Evolutionary conservation across 148 eudicot genomes (phyloP).

Genomic region (Nyssa sinensis): DNA sequence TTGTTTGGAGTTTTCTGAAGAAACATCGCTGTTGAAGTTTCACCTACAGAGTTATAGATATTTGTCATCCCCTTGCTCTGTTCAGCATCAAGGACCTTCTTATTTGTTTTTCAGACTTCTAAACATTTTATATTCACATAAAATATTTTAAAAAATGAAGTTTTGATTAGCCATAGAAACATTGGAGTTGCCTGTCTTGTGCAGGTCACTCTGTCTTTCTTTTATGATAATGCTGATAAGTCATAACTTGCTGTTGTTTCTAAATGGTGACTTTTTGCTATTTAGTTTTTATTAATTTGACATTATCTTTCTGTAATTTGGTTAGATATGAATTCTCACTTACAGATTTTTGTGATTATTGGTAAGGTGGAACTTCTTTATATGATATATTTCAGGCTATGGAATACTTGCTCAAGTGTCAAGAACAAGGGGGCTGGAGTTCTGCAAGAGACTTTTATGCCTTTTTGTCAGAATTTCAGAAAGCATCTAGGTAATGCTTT

Average conservation of each 20-base stretch:
- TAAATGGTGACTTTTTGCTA: not conserved
- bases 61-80: not conserved
- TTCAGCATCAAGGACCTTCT: not conserved
- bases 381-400: slow-evolving; percentile 54
- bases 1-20: too few species aligned
- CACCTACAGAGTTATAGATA: not conserved
- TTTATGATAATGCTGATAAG: not conserved
- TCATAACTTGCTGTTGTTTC: not conserved
- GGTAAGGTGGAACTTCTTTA: not conserved
- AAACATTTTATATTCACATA: not conserved
- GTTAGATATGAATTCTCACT: not conserved
- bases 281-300: too few species aligned
- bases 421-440: slow-evolving; percentile 64
- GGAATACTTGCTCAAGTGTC: slow-evolving; percentile 72
- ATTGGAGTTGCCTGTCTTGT: not conserved
- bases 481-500: slow-evolving; percentile 73
- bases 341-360: not conserved
- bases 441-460: slow-evolving; percentile 57
- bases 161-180: slow-evolving; percentile 2
- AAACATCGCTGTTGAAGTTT: too few species aligned
- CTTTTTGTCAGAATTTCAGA: slow-evolving; percentile 79
- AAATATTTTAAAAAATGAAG: not conserved
- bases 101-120: not conserved
- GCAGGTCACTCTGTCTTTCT: not conserved
- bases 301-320: not conserved